Percentiles rank a stretch among this genome's conserved stretches.
Conservation (phyloP, 1,284 basidiomycete species). For the Pyrrhoderma noxium region DNA sequence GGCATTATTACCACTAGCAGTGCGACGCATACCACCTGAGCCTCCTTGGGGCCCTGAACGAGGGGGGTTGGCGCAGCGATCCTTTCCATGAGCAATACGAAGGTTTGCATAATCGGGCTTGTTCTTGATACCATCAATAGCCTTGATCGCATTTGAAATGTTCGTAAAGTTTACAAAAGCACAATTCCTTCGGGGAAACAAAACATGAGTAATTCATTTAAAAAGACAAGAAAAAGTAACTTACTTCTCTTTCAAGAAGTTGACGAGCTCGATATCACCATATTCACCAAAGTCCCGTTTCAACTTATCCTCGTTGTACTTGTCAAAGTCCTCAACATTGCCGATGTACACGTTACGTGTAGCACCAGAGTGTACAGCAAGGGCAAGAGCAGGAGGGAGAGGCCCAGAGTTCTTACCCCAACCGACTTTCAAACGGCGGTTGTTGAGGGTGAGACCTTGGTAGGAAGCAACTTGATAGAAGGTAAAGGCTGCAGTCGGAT, state of each 20-base stretch:
- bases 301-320: conserved; percentile 78
- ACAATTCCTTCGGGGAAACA: conserved; percentile 56
- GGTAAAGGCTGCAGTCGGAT: conserved; percentile 81
- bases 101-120: conserved; percentile 78
- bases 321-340: conserved; percentile 86
- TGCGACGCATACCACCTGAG: conserved; percentile 33
- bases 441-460: conserved; percentile 83
- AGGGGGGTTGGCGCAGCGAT: conserved; percentile 89
- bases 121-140: conserved; percentile 86
- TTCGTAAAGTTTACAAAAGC: conserved; percentile 94
- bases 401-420: conserved; percentile 93
- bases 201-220: neutral
- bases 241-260: conserved; percentile 90
- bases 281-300: conserved; percentile 87
- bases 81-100: conserved; percentile 88
- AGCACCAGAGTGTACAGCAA: conserved; percentile 84
- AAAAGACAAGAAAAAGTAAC: conserved; percentile 25
- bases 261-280: conserved; percentile 92
- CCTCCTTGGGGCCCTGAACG: conserved; percentile 70
- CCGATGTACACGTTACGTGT: conserved; percentile 94
- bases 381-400: conserved; percentile 71
- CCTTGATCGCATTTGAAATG: conserved; percentile 90
- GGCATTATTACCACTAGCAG: conserved; percentile 33
- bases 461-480: conserved; percentile 88
- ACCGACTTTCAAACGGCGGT: conserved; percentile 86